Evolutionary conservation across 2,329 filamentous ascomycete genomes (phyloP).

Genomic region (Aspergillus candidus): DNA sequence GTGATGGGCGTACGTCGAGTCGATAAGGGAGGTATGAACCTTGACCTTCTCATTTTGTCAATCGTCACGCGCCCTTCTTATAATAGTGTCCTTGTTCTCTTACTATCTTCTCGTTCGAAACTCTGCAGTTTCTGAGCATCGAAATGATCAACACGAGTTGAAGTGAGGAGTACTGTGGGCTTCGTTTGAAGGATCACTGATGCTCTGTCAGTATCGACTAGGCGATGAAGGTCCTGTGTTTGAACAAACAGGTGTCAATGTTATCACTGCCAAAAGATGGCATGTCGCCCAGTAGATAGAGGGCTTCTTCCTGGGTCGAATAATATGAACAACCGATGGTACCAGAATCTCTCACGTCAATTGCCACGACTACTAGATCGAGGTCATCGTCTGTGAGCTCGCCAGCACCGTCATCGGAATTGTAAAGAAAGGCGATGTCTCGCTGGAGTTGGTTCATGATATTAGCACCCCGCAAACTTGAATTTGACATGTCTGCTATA

Average conservation of each 20-base stretch:
- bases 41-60: constrained; percentile 30
- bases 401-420: constrained; percentile 21
- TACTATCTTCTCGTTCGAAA: constrained; percentile 33
- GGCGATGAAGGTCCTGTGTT: constrained; percentile 9
- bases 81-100: constrained; percentile 9
- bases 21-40: constrained; percentile 52
- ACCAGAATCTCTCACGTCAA: constrained; percentile 65
- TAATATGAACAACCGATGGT: constrained; percentile 83
- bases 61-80: too few relatives aligned
- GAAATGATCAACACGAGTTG: constrained; percentile 49
- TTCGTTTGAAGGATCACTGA: constrained; percentile 57
- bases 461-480: constrained; percentile 2
- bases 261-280: constrained; percentile 62
- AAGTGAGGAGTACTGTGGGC: constrained; percentile 55
- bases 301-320: constrained; percentile 58
- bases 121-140: constrained; percentile 35
- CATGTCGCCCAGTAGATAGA: constrained; percentile 74
- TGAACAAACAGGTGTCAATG: constrained; percentile 50
- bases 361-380: constrained; percentile 70
- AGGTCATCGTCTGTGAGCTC: constrained; percentile 45
- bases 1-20: constrained; percentile 62
- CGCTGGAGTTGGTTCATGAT: constrained; percentile 7
- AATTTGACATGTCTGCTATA: neutral
- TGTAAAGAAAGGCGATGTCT: constrained; percentile 5
- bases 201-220: constrained; percentile 16